Percentiles rank a stretch among this genome's conserved stretches.
These are phyloP conservation scores for Aciculosporium take DNA, from an alignment of 2,329 filamentous ascomycete genomes.

Conservation along the genomic window DNA sequence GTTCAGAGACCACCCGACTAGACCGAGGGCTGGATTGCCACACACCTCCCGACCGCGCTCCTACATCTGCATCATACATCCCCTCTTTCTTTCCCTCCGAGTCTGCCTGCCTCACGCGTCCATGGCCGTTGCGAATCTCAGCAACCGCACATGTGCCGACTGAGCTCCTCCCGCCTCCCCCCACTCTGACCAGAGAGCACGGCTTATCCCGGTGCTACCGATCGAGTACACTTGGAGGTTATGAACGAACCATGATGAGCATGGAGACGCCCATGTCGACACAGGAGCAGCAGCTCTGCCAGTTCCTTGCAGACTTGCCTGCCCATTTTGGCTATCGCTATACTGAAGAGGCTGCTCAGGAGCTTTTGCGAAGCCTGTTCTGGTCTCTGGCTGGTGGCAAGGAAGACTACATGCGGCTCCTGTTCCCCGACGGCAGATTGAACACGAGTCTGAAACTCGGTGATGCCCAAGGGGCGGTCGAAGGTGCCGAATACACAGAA, in stretches of 20 bases:
- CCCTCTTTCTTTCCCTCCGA: neutral
- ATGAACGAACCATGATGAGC: constrained; percentile 18
- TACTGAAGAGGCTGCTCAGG: constrained; percentile 51
- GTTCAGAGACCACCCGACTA: neutral
- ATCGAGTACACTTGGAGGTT: neutral
- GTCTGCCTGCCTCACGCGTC: neutral
- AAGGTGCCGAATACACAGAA: constrained; percentile 89
- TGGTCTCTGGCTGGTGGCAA: constrained; percentile 68
- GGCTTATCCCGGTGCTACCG: neutral
- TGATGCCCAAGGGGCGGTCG: constrained; percentile 79
- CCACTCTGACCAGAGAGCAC: constrained; percentile 2
- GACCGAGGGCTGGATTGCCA: neutral
- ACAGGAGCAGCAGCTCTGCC: constrained; percentile 70
- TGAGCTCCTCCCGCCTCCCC: constrained; percentile 1
- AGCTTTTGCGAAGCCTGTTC: constrained; percentile 70
- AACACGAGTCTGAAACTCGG: constrained; percentile 59
- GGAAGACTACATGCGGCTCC: constrained; percentile 56
- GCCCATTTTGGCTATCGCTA: constrained; percentile 62
- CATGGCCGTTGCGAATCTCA: constrained; percentile 1
- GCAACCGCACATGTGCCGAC: constrained; percentile 8
- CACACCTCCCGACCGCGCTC: neutral
- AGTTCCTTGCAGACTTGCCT: constrained; percentile 68
- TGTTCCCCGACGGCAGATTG: constrained; percentile 68
- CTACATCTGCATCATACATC: neutral
- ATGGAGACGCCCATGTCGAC: constrained; percentile 46